Evolutionary conservation across 352 stramenopile genomes (phyloP), one percentile per base, ranked within the genome.

Genomic region (Pythium biforme): DNA sequence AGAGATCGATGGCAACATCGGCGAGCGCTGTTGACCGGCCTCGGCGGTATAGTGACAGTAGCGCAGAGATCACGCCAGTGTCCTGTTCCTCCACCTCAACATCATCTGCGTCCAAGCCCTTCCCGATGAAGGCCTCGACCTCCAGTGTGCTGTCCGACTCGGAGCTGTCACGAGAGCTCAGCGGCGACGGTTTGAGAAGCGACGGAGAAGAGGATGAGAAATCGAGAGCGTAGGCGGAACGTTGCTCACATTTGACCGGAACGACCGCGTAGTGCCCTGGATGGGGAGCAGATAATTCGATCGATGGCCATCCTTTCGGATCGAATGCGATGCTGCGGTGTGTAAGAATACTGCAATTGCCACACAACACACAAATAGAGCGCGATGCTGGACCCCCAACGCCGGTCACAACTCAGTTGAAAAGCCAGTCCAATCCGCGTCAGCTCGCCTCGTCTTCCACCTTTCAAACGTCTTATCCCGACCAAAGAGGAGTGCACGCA

Each of bases 71-170:
- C 23, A 55, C 64, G 8, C 40, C 59, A 33, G 31, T 58, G 17
- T 57, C 65, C 0, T 57, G 63, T 12, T 48, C 55, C 20, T 54
- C 29, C 20, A 23, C 53, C 26, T 45, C 55, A 8, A 62, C 59
- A 1, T 22, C 27, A 6, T 1, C 12, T 6, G n/a, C n/a, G n/a
- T 56, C 68, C 37, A 72, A 47, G 43, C 43, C 72, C 29, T 66
- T 75, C 41, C 46, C 64, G 11, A 73, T 80, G 40, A 79, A 81
- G 53, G 74, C 64, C 41, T 74, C 47, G 22, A 72, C 76, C 8
- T 76, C 76, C 4, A 86, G 76, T 48, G 76, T 88, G 23, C 60
- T 88, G 14, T 80, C 79, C 11, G 79, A 88, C 40, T 62, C 63
- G 6, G 79, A 88, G 62, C 66, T 88, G 25, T 63, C 73, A 39